Base-by-base conservation (phyloP, 208 protist species). In the Leishmania tarentolae region DNA sequence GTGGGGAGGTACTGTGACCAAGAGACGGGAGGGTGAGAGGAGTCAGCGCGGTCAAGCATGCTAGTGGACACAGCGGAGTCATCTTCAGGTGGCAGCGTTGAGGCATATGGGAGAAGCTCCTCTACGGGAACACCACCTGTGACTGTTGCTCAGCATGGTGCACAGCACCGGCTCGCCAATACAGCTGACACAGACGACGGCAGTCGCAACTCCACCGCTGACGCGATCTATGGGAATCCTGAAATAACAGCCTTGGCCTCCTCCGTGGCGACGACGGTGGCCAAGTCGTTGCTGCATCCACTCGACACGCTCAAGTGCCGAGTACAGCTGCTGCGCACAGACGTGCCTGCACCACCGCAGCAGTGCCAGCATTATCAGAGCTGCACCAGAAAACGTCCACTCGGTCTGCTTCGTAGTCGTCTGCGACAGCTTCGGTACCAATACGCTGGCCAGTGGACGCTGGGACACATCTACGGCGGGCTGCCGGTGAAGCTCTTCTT, bases 271-370 rank as follows among this genome's bases (percentile, higher is more conserved):
- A 88, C 91, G 8, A 42, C 94, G 28, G 1, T 92, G 24, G 90
- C 94, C 44, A 97, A 97, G 81, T 90, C 90, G 2, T 6, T 95
- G 21, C 84, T 96, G 31, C 92, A 97, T 83, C 94, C 94, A 8
- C 81, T 97, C 42, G 94, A 97, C 77, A 97, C 94, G 0, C 44
- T 95, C 37, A 97, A 97, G 82, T 97, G 91, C 70, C 91, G 94
- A 4, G 53, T 95, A 65, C 94, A 97, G 81, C 81, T 92, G 2
- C 61, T 86, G 21, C 77, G 79, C 76, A 83, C 83, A 37, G 72
- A 78, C 42, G 70, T 76, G n/a, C 35, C 47, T n/a, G 65, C 53
- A 13, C 65, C 80, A 17, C 21, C 56, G 37, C 47, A 3, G 47
- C 50, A 24, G 46, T 42, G 28, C 42, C 68, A 73, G 31, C 68